phyloP scores from a whole-genome alignment of 495 filamentous ascomycete genomes.

The Acidomyces sp. region DNA sequence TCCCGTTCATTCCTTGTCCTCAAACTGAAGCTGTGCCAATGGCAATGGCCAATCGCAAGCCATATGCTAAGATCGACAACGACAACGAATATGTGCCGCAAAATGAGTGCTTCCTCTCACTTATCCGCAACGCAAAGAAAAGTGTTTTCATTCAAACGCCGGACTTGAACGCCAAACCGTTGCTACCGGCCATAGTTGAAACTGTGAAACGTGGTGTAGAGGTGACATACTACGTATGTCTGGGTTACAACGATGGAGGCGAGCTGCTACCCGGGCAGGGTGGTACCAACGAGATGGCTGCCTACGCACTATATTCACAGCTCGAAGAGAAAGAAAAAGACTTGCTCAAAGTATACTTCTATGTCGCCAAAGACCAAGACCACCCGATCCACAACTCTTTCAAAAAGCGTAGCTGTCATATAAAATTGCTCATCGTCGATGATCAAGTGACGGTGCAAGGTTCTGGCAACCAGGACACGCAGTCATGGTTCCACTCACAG shows the following conservation, averaged over 20 bases:
- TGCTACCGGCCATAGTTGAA: constrained; percentile 46
- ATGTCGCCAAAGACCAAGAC: constrained; percentile 60
- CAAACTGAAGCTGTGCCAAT: constrained; percentile 50
- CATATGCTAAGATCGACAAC: constrained; percentile 50
- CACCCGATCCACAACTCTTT: constrained; percentile 46
- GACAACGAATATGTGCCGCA: constrained; percentile 50
- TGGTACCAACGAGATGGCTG: constrained; percentile 61
- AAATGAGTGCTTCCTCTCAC: constrained; percentile 57
- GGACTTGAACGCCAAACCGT: constrained; percentile 57
- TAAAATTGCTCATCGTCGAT: constrained; percentile 67
- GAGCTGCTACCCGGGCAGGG: constrained; percentile 63
- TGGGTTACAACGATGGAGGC: constrained; percentile 68
- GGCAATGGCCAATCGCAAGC: constrained; percentile 54
- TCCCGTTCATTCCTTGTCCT: constrained; percentile 46
- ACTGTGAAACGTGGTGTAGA: constrained; percentile 53
- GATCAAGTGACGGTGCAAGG: constrained; percentile 54
- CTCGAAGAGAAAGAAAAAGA: constrained; percentile 36
- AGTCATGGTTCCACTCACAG: constrained; percentile 63
- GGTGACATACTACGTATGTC: constrained; percentile 55
- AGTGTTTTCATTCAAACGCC: constrained; percentile 63
- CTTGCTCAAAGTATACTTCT: constrained; percentile 47
- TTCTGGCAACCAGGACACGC: constrained; percentile 71
- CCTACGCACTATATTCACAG: constrained; percentile 41
- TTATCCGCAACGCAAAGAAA: constrained; percentile 46
- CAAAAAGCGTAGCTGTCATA: constrained; percentile 43